Evolutionary conservation across 2,329 filamentous ascomycete species (phyloP).

Genomic region (Apiospora malaysiana): DNA sequence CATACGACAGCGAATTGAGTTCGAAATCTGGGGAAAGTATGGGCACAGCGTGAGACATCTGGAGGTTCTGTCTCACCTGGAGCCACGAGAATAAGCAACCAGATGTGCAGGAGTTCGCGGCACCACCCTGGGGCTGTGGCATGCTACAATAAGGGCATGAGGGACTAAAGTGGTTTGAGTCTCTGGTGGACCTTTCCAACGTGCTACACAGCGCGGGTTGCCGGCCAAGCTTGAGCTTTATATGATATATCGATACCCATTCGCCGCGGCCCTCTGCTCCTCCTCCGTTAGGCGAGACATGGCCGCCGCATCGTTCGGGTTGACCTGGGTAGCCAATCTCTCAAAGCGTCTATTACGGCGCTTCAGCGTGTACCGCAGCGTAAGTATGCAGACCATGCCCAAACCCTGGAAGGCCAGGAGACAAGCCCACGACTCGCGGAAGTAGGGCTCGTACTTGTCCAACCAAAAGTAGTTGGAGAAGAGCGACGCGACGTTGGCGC

Average conservation of each 20-base stretch:
- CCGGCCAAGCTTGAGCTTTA: neutral
- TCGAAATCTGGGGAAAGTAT: conserved; percentile 11
- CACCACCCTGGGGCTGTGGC: neutral
- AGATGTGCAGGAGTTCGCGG: neutral
- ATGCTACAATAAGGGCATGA: neutral
- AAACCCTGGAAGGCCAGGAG: conserved; percentile 34
- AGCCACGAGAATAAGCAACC: neutral
- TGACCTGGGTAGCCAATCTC: neutral
- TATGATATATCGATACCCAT: conserved; percentile 2
- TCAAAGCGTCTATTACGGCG: conserved; percentile 1
- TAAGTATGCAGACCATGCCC: conserved; percentile 13
- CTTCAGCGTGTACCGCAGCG: neutral
- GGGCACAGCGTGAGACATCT: neutral
- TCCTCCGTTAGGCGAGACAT: conserved; percentile 4
- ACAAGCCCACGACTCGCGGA: conserved; percentile 38
- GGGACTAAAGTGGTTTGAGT: no score
- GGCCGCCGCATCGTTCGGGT: neutral
- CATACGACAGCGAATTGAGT: neutral
- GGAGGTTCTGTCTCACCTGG: neutral
- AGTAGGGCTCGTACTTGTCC: conserved; percentile 40
- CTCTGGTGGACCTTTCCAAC: neutral
- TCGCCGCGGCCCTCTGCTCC: conserved; percentile 10
- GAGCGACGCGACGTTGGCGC: conserved; percentile 44
- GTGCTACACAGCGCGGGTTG: neutral
- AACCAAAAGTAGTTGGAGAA: conserved; percentile 48